Evolutionary conservation across 352 stramenopile species (phyloP).

Genomic region (Paralagenidium karlingii): DNA sequence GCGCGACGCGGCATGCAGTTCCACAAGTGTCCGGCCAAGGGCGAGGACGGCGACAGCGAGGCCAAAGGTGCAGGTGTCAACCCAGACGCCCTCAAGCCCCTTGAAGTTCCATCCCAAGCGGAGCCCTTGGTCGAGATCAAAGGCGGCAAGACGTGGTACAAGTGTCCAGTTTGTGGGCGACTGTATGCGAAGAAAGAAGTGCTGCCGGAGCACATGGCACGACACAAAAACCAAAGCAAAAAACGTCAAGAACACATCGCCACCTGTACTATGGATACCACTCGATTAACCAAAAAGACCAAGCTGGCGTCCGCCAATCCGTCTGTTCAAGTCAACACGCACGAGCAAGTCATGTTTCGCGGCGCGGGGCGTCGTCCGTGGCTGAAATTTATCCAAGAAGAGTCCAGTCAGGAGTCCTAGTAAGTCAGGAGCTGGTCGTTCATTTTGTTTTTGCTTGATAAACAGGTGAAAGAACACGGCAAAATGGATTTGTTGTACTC

Average conservation of each 20-base stretch:
- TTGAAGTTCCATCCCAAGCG: constrained; percentile 52
- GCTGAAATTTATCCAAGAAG: constrained; percentile 58
- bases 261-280: constrained; percentile 67
- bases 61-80: constrained; percentile 13
- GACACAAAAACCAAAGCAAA: constrained; percentile 77
- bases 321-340: constrained; percentile 79
- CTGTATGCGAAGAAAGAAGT: constrained; percentile 71
- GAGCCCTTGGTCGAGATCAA: constrained; percentile 60
- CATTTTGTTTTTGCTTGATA: too few species aligned
- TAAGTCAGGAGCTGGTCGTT: not conserved
- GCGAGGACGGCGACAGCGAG: constrained; percentile 9
- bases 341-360: constrained; percentile 78
- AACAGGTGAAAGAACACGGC: too few species aligned
- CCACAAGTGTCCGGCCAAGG: constrained; percentile 62
- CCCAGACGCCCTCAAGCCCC: constrained; percentile 26
- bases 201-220: constrained; percentile 63
- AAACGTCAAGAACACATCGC: constrained; percentile 82
- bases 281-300: constrained; percentile 59
- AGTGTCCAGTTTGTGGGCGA: constrained; percentile 64
- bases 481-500: too few species aligned
- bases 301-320: constrained; percentile 76
- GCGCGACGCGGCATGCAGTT: constrained; percentile 74
- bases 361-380: constrained; percentile 55
- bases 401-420: constrained; percentile 3
- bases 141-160: constrained; percentile 79